phyloP scores from a whole-genome alignment of 2,329 filamentous ascomycete species.

The Cercospora brassicicola region DNA sequence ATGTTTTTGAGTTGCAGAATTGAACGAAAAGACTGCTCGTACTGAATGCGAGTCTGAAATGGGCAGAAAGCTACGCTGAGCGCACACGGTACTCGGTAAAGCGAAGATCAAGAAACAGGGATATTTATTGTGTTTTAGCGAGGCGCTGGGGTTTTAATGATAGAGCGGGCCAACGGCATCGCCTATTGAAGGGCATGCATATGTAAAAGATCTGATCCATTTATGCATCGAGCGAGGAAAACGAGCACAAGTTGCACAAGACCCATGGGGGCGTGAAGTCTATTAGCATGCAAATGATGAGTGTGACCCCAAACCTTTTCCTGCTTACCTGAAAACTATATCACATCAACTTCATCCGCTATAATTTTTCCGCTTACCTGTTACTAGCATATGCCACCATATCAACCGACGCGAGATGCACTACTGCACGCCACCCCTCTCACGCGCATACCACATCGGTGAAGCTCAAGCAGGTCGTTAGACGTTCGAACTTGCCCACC shows the following conservation, averaged over 20 bases:
- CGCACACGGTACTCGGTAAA: neutral
- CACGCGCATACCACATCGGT: neutral
- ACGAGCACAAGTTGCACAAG: neutral
- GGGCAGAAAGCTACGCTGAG: neutral
- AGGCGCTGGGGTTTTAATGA: slow-evolving; percentile 7
- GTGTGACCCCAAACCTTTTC: neutral
- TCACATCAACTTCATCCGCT: neutral
- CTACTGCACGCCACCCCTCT: slow-evolving; percentile 11
- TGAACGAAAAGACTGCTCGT: neutral
- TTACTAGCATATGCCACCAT: neutral
- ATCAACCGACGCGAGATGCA: neutral
- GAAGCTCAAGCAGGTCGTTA: neutral
- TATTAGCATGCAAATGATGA: neutral
- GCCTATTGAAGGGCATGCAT: neutral
- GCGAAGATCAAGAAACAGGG: neutral
- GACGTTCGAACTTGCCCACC: neutral
- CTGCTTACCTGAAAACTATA: neutral
- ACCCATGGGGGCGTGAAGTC: neutral
- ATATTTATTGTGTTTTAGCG: slow-evolving; percentile 5
- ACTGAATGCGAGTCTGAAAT: neutral
- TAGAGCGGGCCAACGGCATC: neutral
- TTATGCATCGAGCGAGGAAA: neutral
- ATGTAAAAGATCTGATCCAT: neutral
- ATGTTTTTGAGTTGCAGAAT: slow-evolving; percentile 14
- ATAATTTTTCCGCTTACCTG: neutral